phyloP scores from a whole-genome alignment of 345 rosid species.

The Eucalyptus shirleyi region DNA sequence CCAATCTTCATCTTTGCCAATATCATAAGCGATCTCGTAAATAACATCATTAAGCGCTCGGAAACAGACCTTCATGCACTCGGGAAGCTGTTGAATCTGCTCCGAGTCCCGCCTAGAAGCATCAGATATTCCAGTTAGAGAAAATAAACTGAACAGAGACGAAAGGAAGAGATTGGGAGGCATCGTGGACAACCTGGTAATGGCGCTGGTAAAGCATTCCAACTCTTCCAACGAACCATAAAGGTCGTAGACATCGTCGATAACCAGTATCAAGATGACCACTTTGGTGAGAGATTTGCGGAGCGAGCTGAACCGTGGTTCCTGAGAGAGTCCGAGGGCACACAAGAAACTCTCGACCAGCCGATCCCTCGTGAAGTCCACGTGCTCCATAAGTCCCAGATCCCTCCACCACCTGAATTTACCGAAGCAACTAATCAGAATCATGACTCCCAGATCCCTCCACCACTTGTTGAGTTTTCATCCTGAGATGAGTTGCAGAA shows the following conservation, averaged over 20 bases:
- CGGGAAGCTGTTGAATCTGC: constrained; percentile 12
- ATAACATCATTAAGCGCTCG: constrained; percentile 10
- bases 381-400: constrained; percentile 14
- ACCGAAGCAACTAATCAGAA: background rate
- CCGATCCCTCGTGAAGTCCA: constrained; percentile 35
- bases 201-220: constrained; percentile 25
- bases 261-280: constrained; percentile 13
- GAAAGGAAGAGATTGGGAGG: background rate
- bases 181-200: constrained; percentile 8
- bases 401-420: constrained; percentile 43
- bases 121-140: background rate
- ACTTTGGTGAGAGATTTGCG: constrained; percentile 37
- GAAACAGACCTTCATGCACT: constrained; percentile 35
- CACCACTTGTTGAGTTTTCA: constrained; percentile 27
- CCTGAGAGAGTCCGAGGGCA: constrained; percentile 19
- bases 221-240: constrained; percentile 44
- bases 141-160: background rate
- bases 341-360: constrained; percentile 40
- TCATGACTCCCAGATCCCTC: constrained; percentile 18
- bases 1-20: constrained; percentile 12
- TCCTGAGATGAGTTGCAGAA: background rate
- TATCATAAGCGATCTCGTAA: constrained; percentile 20
- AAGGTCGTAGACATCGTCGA: constrained; percentile 45
- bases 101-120: constrained; percentile 20
- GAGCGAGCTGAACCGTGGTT: constrained; percentile 11